These are phyloP conservation scores for Backusella tarrabulga DNA, from an alignment of 192 early-diverging fungal genomes.

Conservation along the genomic window DNA sequence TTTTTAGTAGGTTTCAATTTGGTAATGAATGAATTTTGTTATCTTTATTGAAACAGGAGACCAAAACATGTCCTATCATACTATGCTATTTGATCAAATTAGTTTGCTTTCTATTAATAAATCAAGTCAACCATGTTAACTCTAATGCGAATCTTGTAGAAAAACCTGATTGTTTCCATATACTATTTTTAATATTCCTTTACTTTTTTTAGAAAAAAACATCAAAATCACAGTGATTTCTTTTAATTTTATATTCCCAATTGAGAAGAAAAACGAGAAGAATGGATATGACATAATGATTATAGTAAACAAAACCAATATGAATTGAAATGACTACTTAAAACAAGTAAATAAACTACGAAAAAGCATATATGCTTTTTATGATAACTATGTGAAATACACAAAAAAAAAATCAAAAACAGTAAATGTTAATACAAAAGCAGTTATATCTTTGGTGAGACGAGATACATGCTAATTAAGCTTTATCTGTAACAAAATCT, in stretches of 20 bases:
- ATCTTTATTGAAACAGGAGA: background rate
- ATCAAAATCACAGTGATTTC: background rate
- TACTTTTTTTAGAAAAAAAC: background rate
- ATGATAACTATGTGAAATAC: too few species aligned
- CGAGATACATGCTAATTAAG: too few species aligned
- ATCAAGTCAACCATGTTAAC: background rate
- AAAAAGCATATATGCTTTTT: too few species aligned
- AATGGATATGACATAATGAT: too few species aligned
- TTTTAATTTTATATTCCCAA: background rate
- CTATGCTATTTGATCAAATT: background rate
- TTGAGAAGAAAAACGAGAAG: background rate
- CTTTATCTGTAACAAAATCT: too few species aligned
- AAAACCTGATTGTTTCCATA: background rate
- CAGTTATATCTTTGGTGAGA: too few species aligned
- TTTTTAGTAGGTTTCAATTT: constrained; percentile 2
- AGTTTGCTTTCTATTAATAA: background rate
- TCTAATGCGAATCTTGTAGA: background rate
- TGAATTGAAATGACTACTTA: too few species aligned
- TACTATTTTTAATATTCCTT: background rate
- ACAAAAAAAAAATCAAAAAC: too few species aligned
- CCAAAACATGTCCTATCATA: background rate
- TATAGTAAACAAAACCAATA: too few species aligned
- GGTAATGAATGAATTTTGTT: background rate
- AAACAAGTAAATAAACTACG: too few species aligned
- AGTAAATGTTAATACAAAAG: too few species aligned